A percentile compares a stretch with the other conserved stretches of the same genome.
These are phyloP conservation scores for Trypanosoma theileri DNA, from an alignment of 208 protist species.

Conservation along the genomic window DNA sequence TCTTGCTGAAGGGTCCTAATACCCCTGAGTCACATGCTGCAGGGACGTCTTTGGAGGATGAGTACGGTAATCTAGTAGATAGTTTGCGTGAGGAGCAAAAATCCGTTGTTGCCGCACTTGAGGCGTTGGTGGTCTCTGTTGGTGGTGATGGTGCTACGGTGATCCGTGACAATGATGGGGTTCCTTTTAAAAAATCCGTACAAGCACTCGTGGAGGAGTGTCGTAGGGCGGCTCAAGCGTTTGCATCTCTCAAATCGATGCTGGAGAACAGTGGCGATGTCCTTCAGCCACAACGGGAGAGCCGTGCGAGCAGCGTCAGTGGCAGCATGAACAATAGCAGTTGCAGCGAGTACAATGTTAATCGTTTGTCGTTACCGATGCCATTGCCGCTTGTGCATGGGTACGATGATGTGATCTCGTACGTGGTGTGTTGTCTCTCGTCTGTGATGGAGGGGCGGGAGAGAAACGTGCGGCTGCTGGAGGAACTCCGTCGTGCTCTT, in stretches of 20 bases:
- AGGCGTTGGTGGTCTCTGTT: background rate
- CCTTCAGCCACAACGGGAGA: background rate
- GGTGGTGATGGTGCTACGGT: background rate
- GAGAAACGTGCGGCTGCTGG: background rate
- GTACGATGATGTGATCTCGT: constrained; percentile 15
- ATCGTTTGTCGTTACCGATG: background rate
- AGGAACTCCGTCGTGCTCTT: constrained; percentile 15
- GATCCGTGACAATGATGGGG: background rate
- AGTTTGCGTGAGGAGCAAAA: background rate
- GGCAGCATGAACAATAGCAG: background rate
- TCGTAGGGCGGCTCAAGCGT: background rate
- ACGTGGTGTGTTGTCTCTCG: background rate
- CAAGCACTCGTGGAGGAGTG: constrained; percentile 5
- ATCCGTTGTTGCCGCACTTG: background rate
- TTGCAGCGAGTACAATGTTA: background rate
- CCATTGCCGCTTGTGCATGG: background rate
- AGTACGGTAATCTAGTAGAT: too few species aligned
- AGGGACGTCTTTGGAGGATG: too few species aligned
- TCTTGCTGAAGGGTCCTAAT: too few species aligned
- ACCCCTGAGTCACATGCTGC: too few species aligned
- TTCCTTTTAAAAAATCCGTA: background rate
- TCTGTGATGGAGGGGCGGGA: background rate
- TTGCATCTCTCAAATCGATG: background rate
- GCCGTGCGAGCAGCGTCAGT: background rate
- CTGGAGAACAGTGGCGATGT: background rate